Conservation (phyloP, 768 basidiomycete species). For the Xerocomus brunneocitrinus region DNA sequence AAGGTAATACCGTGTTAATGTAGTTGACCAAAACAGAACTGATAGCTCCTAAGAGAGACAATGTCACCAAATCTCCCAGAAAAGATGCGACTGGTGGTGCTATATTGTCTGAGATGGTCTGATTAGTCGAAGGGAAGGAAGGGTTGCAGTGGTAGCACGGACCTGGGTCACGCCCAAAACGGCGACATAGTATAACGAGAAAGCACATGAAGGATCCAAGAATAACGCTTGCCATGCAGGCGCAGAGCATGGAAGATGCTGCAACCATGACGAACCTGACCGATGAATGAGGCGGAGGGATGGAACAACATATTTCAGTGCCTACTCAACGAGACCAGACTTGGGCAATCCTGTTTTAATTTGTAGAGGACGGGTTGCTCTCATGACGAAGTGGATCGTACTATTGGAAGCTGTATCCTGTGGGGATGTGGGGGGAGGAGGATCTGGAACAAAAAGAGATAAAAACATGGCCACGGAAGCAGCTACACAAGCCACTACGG, state of each 20-base stretch:
- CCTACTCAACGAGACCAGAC: conserved; percentile 40
- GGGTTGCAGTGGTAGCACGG: conserved; percentile 10
- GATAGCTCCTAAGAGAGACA: conserved; percentile 74
- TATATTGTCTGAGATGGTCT: conserved; percentile 69
- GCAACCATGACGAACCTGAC: conserved; percentile 72
- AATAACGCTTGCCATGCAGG: conserved; percentile 69
- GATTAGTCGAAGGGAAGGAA: not conserved
- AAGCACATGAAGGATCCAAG: conserved; percentile 92
- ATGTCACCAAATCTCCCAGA: conserved; percentile 88
- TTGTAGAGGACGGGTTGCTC: conserved; percentile 24
- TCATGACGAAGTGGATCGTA: conserved; percentile 5
- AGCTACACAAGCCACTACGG: conserved; percentile 83
- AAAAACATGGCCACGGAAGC: conserved; percentile 73
- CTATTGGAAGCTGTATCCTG: conserved; percentile 8
- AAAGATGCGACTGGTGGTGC: conserved; percentile 91
- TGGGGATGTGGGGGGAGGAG: conserved; percentile 8
- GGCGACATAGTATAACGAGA: conserved; percentile 74
- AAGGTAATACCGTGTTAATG: conserved; percentile 61
- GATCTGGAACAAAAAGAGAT: conserved; percentile 53
- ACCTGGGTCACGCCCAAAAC: conserved; percentile 82
- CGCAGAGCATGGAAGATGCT: conserved; percentile 74
- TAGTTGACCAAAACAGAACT: conserved; percentile 66
- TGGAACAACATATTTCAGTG: not conserved
- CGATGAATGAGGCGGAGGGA: conserved; percentile 3
- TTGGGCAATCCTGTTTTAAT: conserved; percentile 28